A percentile compares a stretch with the other conserved stretches of the same genome.
Conservation (phyloP, 306 rosid species). For the Castanopsis chinensis region DNA sequence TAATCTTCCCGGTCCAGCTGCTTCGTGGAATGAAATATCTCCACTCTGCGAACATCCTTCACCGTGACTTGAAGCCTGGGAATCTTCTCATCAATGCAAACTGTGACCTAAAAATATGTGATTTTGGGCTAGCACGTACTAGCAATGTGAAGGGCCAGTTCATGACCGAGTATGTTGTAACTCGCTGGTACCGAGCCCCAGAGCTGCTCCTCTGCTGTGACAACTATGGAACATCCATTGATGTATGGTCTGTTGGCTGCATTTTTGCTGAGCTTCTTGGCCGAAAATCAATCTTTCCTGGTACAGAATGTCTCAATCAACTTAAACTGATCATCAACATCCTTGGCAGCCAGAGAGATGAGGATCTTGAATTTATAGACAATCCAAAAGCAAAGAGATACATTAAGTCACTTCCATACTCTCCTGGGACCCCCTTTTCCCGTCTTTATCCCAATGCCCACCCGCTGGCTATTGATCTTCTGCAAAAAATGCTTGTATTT, state of each 20-base stretch:
- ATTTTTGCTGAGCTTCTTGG: slow-evolving; percentile 93
- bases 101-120: slow-evolving; percentile 93
- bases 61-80: slow-evolving; percentile 94
- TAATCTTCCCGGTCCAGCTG: slow-evolving; percentile 52
- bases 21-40: slow-evolving; percentile 91
- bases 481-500: slow-evolving; percentile 88
- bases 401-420: slow-evolving; percentile 60
- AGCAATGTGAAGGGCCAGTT: slow-evolving; percentile 77
- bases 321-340: slow-evolving; percentile 74
- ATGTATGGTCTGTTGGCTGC: slow-evolving; percentile 97
- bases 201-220: slow-evolving; percentile 94
- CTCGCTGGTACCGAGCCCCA: slow-evolving; percentile 97
- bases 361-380: slow-evolving; percentile 81
- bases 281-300: slow-evolving; percentile 81
- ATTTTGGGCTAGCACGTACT: slow-evolving; percentile 90
- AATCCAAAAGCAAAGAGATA: slow-evolving; percentile 76
- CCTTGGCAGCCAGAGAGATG: slow-evolving; percentile 94
- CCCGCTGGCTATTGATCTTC: slow-evolving; percentile 78
- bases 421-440: slow-evolving; percentile 62
- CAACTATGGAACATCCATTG: slow-evolving; percentile 84
- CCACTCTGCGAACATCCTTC: slow-evolving; percentile 94
- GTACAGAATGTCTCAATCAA: slow-evolving; percentile 89
- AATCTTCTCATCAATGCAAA: slow-evolving; percentile 91
- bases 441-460: slow-evolving; percentile 71
- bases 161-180: slow-evolving; percentile 96